Evolutionary conservation across 2,329 filamentous ascomycete genomes (phyloP), one percentile per base, ranked within the genome.

Genomic region (Pyrenochaeta sp.): DNA sequence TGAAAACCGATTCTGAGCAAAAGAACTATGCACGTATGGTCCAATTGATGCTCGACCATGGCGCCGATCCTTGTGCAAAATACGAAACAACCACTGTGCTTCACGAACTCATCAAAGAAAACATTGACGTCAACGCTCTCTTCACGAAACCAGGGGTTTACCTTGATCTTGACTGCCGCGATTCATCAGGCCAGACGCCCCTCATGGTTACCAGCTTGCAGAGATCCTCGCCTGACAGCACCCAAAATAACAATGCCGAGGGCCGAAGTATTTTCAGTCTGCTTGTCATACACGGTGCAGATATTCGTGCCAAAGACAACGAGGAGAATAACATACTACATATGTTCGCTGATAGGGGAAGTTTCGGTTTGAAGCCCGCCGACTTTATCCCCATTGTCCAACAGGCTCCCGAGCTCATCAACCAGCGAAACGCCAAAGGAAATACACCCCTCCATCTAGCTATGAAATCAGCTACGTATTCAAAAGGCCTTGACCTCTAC

Each of bases 391-490:
- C 11, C 17, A 11, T 26, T 18, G 11, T 17, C 13, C 35, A 28
- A 34, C 9, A 23, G 11, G 10, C 34, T 18, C 47, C 42, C 27
- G 18, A 13, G 14, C 43, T 56, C 8, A 4, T 53, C 21, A 48
- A 42, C 30, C 7, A 30, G 36, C 7, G 8, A 11, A 42, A 55
- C 15, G 42, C 11, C 8, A 26, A 41, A 7, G 52, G 53, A 10
- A 38, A 44, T 5, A 46, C 53, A 1, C 35, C 48, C 7, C 35
- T 56, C 3, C 52, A 49, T 22, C 14, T 39, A 6, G 40, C 44
- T 6, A 13, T 26, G 3, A 37, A 28, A 15, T 28, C 14, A n/a
- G 26, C 26, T 28, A 9, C 10, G 3, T 14, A 27, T 13, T 37
- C 18, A 8, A 19, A 29, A 15, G 7, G 26, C 3, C 34, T 47